Percentiles rank a stretch among this genome's conserved stretches.
phyloP scores from a whole-genome alignment of 176 grass and related monocot genomes.

The Eragrostis curvula region DNA sequence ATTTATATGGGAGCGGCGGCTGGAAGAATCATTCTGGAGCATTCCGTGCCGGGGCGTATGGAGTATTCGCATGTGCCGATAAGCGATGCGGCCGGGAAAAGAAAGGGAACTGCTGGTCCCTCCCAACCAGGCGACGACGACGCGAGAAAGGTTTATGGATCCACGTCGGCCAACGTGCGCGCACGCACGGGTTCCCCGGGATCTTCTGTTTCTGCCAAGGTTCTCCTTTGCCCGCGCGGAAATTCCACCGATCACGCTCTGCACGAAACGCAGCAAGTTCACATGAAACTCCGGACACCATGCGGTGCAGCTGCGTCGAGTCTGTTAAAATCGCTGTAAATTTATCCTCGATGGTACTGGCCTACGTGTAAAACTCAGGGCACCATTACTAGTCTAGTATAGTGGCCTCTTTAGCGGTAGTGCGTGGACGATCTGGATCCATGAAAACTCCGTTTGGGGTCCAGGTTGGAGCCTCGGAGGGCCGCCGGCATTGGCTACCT shows the following conservation, averaged over 20 bases:
- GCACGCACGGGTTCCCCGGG: not conserved
- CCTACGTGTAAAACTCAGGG: too few species aligned
- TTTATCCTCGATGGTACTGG: too few species aligned
- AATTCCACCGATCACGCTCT: not conserved
- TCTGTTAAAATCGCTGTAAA: not conserved
- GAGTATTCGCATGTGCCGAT: not conserved
- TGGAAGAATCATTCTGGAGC: not conserved
- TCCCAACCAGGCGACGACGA: constrained; percentile 1
- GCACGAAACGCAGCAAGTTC: not conserved
- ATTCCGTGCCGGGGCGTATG: too few species aligned
- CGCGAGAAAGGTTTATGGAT: constrained; percentile 7
- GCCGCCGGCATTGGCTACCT: not conserved
- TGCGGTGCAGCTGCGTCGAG: not conserved
- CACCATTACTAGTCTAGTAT: not conserved
- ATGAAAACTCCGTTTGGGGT: not conserved
- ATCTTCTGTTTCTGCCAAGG: not conserved
- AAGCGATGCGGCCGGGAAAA: rapidly evolving
- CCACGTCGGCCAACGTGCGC: constrained; percentile 43
- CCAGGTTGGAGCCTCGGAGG: constrained; percentile 10
- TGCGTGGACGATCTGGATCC: constrained; percentile 16
- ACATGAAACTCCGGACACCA: not conserved
- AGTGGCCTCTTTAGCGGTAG: not conserved
- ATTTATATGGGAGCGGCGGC: not conserved
- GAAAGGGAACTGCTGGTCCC: not conserved
- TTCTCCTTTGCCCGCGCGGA: not conserved